These are phyloP conservation scores for Epichloe amarillans DNA, from an alignment of 2,329 filamentous ascomycete species.

Conservation along the genomic window DNA sequence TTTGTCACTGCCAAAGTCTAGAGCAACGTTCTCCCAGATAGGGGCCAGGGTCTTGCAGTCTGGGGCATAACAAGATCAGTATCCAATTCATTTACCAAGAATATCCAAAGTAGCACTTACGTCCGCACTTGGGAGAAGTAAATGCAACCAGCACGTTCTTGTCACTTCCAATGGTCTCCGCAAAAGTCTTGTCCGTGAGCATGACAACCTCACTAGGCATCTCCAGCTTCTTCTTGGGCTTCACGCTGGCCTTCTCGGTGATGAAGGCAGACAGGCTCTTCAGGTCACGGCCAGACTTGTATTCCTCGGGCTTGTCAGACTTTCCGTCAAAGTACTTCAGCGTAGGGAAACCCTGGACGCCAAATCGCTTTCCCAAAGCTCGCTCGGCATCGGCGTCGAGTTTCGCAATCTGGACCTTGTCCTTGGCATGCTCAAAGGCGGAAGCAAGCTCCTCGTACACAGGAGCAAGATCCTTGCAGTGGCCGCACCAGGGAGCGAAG, in stretches of 20 bases:
- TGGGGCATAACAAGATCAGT: slow-evolving; percentile 22
- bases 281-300: slow-evolving; percentile 74
- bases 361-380: slow-evolving; percentile 70
- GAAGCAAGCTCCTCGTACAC: slow-evolving; percentile 82
- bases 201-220: slow-evolving; percentile 63
- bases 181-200: slow-evolving; percentile 70
- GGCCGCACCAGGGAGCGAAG: slow-evolving; percentile 97
- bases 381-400: slow-evolving; percentile 90
- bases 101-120: slow-evolving; percentile 44
- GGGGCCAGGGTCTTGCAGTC: slow-evolving; percentile 96
- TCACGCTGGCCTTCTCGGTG: slow-evolving; percentile 72
- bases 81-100: background rate
- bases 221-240: slow-evolving; percentile 62
- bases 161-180: slow-evolving; percentile 63
- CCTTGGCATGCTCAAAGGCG: slow-evolving; percentile 56
- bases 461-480: slow-evolving; percentile 96
- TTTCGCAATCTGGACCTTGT: slow-evolving; percentile 78
- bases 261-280: slow-evolving; percentile 76
- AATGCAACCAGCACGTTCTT: slow-evolving; percentile 92
- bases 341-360: slow-evolving; percentile 89
- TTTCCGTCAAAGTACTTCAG: slow-evolving; percentile 97
- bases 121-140: slow-evolving; percentile 96
- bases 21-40: slow-evolving; percentile 75
- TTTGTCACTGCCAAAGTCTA: slow-evolving; percentile 65
- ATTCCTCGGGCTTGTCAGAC: slow-evolving; percentile 72